A percentile compares a stretch with the other conserved stretches of the same genome.
Evolutionary conservation across 177 flowering plant species (phyloP).

Genomic region (Vitis hybrid): DNA sequence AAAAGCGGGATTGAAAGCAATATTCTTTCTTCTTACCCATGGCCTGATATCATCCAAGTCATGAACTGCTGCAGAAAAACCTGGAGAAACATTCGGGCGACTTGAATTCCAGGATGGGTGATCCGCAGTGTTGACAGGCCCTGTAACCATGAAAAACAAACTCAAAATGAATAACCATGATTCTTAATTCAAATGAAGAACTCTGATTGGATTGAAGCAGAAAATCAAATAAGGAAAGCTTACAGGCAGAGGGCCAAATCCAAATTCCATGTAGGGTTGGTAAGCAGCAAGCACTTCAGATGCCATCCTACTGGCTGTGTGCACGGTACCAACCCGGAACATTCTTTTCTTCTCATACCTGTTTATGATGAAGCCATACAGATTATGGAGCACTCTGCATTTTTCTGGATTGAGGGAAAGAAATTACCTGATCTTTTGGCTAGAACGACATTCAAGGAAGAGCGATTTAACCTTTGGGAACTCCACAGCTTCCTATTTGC

Average conservation of each 20-base stretch:
- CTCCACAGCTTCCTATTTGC: no score
- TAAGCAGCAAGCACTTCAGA: slow-evolving; percentile 23
- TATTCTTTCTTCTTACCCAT: slow-evolving; percentile 15
- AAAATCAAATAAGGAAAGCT: slow-evolving; percentile 5
- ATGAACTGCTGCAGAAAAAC: slow-evolving; percentile 18
- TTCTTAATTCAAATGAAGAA: neutral
- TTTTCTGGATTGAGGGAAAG: neutral
- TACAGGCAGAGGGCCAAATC: slow-evolving; percentile 22
- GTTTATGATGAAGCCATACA: neutral
- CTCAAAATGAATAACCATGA: neutral
- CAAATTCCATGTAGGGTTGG: slow-evolving; percentile 21
- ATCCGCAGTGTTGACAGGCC: slow-evolving; percentile 16
- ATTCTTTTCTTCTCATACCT: slow-evolving; percentile 33
- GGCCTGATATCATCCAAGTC: slow-evolving; percentile 25
- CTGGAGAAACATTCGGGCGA: slow-evolving; percentile 10
- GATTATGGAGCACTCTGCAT: neutral
- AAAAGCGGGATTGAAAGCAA: no score
- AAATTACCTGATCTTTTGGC: neutral
- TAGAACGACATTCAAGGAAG: neutral
- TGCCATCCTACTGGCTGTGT: slow-evolving; percentile 29
- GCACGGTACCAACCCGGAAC: slow-evolving; percentile 25
- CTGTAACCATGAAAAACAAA: slow-evolving; percentile 15
- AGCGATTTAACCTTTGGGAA: neutral
- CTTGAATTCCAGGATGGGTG: slow-evolving; percentile 14
- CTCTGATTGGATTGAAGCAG: neutral